Conservation (phyloP, 2,329 filamentous ascomycete species). For the Neonectria punicea region DNA sequence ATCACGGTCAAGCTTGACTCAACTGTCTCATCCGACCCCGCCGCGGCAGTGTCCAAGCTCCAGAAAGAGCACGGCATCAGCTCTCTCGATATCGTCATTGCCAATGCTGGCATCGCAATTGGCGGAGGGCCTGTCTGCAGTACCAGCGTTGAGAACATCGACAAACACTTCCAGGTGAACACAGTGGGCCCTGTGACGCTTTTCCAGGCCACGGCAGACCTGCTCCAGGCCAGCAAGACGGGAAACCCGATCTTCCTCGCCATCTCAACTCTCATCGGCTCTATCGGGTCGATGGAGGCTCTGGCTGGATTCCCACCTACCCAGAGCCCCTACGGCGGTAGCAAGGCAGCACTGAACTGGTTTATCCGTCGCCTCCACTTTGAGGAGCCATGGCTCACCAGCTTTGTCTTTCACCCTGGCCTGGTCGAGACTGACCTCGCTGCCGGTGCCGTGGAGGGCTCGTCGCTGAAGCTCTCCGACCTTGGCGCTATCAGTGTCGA, state of each 20-base stretch:
- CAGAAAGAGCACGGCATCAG: background rate
- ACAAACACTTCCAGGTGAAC: constrained; percentile 14
- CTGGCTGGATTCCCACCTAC: background rate
- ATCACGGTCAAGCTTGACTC: constrained; percentile 17
- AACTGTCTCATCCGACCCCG: background rate
- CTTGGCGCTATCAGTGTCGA: background rate
- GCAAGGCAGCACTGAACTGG: constrained; percentile 35
- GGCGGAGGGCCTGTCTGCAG: background rate
- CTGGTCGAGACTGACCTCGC: constrained; percentile 9
- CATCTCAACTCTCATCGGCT: constrained; percentile 11
- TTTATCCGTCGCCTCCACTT: constrained; percentile 31
- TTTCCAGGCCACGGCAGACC: constrained; percentile 12
- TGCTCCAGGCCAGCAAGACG: constrained; percentile 9
- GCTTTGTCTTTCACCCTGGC: constrained; percentile 30
- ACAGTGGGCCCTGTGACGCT: background rate
- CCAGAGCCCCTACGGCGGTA: constrained; percentile 29
- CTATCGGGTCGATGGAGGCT: constrained; percentile 6
- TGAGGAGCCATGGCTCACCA: constrained; percentile 39
- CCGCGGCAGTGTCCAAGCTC: background rate
- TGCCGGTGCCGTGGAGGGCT: background rate
- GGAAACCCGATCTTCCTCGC: constrained; percentile 11
- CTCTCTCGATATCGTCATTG: constrained; percentile 11
- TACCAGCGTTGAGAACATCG: background rate
- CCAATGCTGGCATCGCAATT: constrained; percentile 8
- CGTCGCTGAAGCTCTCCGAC: background rate